These are phyloP conservation scores for Ogataea trehaloabstinens DNA, from an alignment of 805 yeast species.

Conservation along the genomic window DNA sequence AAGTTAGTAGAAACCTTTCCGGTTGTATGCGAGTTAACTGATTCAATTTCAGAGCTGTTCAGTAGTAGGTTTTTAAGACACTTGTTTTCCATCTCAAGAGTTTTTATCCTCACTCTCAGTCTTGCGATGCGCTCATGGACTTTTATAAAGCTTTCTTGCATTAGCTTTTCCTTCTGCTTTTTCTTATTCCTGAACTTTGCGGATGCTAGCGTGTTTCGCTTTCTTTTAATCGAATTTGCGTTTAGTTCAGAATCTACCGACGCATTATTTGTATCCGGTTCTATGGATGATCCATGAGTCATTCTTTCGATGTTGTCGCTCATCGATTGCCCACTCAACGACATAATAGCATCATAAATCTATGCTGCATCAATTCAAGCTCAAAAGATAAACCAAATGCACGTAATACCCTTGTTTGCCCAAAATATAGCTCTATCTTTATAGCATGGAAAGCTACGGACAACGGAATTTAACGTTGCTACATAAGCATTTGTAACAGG, in stretches of 20 bases:
- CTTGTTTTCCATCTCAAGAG: conserved; percentile 61
- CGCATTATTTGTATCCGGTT: too few relatives aligned
- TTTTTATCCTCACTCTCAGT: conserved; percentile 47
- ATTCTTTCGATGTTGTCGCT: too few relatives aligned
- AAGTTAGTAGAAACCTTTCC: background rate
- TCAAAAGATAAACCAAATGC: too few relatives aligned
- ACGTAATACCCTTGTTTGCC: too few relatives aligned
- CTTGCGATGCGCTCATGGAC: conserved; percentile 44
- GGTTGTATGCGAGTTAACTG: background rate
- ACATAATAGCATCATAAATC: too few relatives aligned
- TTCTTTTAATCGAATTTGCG: conserved; percentile 42
- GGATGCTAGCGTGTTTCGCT: conserved; percentile 62
- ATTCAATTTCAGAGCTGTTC: conserved; percentile 4
- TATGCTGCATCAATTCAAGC: too few relatives aligned
- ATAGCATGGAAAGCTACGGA: too few relatives aligned
- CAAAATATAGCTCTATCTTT: too few relatives aligned
- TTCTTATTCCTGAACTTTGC: conserved; percentile 64
- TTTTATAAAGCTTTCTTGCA: conserved; percentile 46
- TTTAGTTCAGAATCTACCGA: conserved; percentile 1
- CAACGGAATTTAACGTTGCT: too few relatives aligned
- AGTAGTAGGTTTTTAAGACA: conserved; percentile 47
- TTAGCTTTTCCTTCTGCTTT: conserved; percentile 56
- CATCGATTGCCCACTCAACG: too few relatives aligned
- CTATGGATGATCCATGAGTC: too few relatives aligned
- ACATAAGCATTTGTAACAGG: too few relatives aligned